phyloP scores from a whole-genome alignment of 345 rosid genomes.

The Brassica nigra region DNA sequence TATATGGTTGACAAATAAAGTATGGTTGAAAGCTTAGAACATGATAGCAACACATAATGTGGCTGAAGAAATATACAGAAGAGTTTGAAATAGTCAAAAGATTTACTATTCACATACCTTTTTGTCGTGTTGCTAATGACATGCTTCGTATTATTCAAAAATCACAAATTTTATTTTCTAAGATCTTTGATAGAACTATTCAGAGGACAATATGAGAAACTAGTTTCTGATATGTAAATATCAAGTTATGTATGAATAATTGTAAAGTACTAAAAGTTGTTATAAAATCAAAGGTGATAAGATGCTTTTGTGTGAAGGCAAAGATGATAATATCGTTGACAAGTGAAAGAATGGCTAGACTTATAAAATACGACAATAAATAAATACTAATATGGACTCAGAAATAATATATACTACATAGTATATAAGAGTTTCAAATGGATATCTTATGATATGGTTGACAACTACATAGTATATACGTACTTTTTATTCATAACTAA shows the following conservation, averaged over 20 bases:
- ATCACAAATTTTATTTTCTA: neutral
- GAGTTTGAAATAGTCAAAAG: conserved; percentile 16
- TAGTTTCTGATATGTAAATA: neutral
- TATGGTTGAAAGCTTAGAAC: neutral
- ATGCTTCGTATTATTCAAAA: neutral
- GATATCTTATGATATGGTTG: too few relatives aligned
- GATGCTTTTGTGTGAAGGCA: conserved; percentile 22
- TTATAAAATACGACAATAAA: neutral
- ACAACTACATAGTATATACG: too few relatives aligned
- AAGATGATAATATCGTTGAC: conserved; percentile 14
- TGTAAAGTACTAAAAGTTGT: neutral
- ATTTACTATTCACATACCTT: neutral
- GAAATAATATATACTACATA: neutral
- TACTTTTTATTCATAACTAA: neutral
- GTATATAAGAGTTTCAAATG: too few relatives aligned
- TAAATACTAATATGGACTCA: neutral
- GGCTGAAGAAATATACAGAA: neutral
- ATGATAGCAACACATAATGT: conserved; percentile 1
- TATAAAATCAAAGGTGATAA: conserved; percentile 4
- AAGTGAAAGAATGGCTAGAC: neutral
- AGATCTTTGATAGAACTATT: neutral
- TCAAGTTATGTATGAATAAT: neutral
- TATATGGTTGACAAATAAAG: conserved; percentile 1
- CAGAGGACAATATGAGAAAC: neutral
- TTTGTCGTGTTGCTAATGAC: conserved; percentile 20